Evolutionary conservation across 129 eudicot species (phyloP).

Genomic region (Daucus carota): DH1_v3.0 NC_030385.2:38092501-38093000

Average conservation of each 20-base stretch:
- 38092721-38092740: constrained; percentile 46
- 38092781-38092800: constrained; percentile 44
- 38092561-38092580: background rate
- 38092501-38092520: background rate
- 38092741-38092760: constrained; percentile 37
- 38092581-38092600: background rate
- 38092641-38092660: background rate
- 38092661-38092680: constrained; percentile 4
- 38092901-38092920: constrained; percentile 7
- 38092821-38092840: constrained; percentile 35
- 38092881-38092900: constrained; percentile 33
- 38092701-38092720: constrained; percentile 14
- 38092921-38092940: constrained; percentile 11
- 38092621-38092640: background rate
- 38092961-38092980: constrained; percentile 12
- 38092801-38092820: constrained; percentile 48
- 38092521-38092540: background rate
- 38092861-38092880: constrained; percentile 65
- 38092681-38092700: background rate
- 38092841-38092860: constrained; percentile 57
- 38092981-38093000: background rate
- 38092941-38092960: constrained; percentile 4
- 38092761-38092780: constrained; percentile 55
- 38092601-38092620: background rate
- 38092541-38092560: background rate